Evolutionary conservation across 176 grass and related monocot genomes (phyloP).

Genomic region (Phyllostachys edulis): DNA sequence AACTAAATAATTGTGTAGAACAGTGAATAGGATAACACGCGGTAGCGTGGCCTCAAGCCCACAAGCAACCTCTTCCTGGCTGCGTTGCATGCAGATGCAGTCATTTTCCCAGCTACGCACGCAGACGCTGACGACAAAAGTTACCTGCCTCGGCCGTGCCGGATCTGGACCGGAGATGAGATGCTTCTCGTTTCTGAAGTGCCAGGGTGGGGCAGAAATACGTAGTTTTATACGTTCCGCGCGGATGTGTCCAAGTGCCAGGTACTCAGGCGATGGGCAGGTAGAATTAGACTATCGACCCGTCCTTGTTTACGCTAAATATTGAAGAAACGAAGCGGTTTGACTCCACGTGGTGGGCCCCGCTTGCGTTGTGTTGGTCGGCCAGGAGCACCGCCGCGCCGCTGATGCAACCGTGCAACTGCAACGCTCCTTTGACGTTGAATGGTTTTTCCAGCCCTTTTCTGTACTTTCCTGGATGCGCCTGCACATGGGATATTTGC

Average conservation of each 20-base stretch:
- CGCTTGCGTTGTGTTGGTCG: not conserved
- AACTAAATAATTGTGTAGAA: too few species aligned
- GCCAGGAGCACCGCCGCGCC: not conserved
- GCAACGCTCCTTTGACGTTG: conserved; percentile 14
- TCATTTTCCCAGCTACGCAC: not conserved
- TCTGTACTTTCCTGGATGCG: not conserved
- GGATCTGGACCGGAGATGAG: not conserved
- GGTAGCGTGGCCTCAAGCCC: not conserved
- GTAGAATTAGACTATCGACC: not conserved
- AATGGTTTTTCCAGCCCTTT: not conserved
- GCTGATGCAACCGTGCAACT: too few species aligned
- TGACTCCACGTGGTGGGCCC: not conserved
- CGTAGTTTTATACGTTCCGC: not conserved
- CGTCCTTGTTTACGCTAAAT: not conserved
- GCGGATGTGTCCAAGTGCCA: not conserved
- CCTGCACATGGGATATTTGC: not conserved
- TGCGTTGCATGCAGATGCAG: not conserved
- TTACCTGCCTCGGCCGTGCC: not conserved
- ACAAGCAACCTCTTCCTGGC: too few species aligned
- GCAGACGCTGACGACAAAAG: not conserved
- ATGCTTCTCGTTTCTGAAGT: conserved; percentile 4
- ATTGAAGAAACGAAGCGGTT: not conserved
- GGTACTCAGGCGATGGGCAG: not conserved
- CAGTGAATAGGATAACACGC: not conserved
- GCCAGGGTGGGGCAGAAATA: not conserved